These are phyloP conservation scores for Penicillium goetzii DNA, from an alignment of 495 filamentous ascomycete species.

Conservation along the genomic window DNA sequence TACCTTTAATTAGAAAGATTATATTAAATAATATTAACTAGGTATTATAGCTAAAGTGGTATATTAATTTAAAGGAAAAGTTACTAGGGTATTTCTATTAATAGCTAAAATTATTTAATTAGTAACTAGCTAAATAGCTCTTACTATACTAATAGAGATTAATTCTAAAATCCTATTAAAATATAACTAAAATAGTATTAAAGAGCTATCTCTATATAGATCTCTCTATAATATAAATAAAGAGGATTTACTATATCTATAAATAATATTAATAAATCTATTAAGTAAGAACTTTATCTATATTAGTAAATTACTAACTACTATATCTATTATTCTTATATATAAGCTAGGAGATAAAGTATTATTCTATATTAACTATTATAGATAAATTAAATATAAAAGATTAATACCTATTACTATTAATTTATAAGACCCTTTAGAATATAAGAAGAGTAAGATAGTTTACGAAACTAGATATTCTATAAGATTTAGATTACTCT, in stretches of 20 bases:
- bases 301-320: background rate
- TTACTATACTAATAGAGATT: background rate
- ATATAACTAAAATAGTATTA: background rate
- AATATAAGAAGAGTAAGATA: too few species aligned
- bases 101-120: background rate
- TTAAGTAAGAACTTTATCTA: conserved; percentile 3
- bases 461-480: too few species aligned
- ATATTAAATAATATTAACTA: background rate
- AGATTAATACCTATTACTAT: too few species aligned
- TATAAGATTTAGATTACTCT: background rate
- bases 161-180: background rate
- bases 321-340: background rate
- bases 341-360: background rate
- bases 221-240: conserved; percentile 1
- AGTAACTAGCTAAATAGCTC: background rate
- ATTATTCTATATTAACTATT: background rate
- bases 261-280: conserved; percentile 1
- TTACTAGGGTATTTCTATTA: background rate
- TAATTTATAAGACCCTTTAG: too few species aligned
- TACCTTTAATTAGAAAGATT: background rate
- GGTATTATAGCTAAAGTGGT: background rate
- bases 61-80: background rate
- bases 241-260: conserved; percentile 5
- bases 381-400: too few species aligned
- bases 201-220: background rate